Percentiles rank a stretch among this genome's conserved stretches.
phyloP scores from a whole-genome alignment of 2,329 filamentous ascomycete species.

The Hypocreales sp. region DNA sequence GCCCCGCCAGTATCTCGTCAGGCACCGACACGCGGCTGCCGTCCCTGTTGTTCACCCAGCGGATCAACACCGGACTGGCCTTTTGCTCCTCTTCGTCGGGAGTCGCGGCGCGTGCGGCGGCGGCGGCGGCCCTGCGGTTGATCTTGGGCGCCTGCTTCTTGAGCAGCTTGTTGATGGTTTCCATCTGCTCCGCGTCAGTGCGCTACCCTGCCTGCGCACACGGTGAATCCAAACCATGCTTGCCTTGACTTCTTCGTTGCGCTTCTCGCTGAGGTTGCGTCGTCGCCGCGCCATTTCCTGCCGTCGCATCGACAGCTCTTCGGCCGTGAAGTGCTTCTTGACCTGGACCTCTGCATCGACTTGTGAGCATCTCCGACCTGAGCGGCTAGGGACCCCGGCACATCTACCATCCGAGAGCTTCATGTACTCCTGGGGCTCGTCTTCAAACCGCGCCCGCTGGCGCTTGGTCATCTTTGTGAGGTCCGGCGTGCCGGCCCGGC shows the following conservation, averaged over 20 bases:
- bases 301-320: conserved; percentile 45
- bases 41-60: conserved; percentile 54
- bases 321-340: conserved; percentile 45
- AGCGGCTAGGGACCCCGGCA: no score
- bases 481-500: conserved; percentile 34
- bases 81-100: conserved; percentile 30
- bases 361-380: conserved; percentile 3
- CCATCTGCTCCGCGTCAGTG: conserved; percentile 49
- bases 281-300: conserved; percentile 46
- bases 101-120: conserved; percentile 27
- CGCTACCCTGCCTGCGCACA: no score
- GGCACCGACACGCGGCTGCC: conserved; percentile 51
- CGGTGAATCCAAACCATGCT: neutral
- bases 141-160: conserved; percentile 74
- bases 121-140: conserved; percentile 33
- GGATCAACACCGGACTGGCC: conserved; percentile 45
- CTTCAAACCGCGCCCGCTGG: conserved; percentile 43
- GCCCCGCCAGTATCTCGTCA: conserved; percentile 49
- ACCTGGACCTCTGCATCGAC: conserved; percentile 40
- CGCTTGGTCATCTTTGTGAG: conserved; percentile 45
- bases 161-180: conserved; percentile 80
- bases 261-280: conserved; percentile 48
- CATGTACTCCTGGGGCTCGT: conserved; percentile 37
- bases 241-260: conserved; percentile 49
- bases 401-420: conserved; percentile 43